Base-by-base conservation (phyloP, 805 yeast genomes). In the Lachancea dasiensis region DNA sequence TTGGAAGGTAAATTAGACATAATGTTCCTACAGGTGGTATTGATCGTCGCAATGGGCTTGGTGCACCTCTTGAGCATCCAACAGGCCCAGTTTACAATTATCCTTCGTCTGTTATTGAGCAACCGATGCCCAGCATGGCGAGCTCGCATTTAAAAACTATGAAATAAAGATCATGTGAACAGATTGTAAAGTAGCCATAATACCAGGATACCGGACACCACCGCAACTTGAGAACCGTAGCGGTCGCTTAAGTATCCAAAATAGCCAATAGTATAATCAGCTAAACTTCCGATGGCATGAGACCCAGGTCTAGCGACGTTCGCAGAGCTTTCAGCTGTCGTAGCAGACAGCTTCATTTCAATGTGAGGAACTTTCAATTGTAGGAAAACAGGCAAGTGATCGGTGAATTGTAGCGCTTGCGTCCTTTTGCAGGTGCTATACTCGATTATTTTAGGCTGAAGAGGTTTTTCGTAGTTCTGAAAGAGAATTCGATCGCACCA, bases 401-500 rank as follows among this genome's bases (percentile, higher is more conserved):
- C 97, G 0, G 95, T 83, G 17, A 68, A 63, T 4, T 61, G 58
- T 26, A 81, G 58, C 0, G 64, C 54, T 1, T 64, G 55, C 1
- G 40, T 26, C 31, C 64, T 47, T 10, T 28, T 24, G 6, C 83
- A 47, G 5, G 83, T 67, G 20, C 61, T 50, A 58, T 86, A 86
- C 18, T 10, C 14, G 18, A 34, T 9, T 3, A 55, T 52, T 10
- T 59, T 46, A 1, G 75, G 41, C 4, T 41, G 24, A 59, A 66
- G 37, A 9, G 44, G 41, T 13, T 44, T 38, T 6, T 54, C 47
- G 41, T 79, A 74, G 1, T 66, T 54, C 39, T 73, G 72, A 50
- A 65, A 85, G 31, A 89, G 56, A 5, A 89, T 73, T 37, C 97
- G 63, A 56, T 89, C 97, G 60, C 96, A 87, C 95, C 95, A 89